Percentiles rank a stretch among this genome's conserved stretches.
Evolutionary conservation across 768 basidiomycete genomes (phyloP).

Genomic region (Tulasnella sp.): DNA sequence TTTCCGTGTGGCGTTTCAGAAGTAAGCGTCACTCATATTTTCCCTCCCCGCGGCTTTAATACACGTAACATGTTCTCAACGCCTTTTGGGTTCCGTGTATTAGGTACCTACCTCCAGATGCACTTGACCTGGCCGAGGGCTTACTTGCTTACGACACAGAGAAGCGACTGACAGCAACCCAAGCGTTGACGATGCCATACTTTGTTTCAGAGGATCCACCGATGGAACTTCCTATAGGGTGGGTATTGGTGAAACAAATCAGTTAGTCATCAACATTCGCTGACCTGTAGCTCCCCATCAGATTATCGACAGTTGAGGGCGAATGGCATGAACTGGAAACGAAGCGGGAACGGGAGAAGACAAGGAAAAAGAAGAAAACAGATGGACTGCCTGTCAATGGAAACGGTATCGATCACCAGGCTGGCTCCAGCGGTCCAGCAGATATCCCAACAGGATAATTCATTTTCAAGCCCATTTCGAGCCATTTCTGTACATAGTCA

Average conservation of each 20-base stretch:
- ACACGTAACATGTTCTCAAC: background rate
- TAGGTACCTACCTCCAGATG: slow-evolving; percentile 81
- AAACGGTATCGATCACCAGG: background rate
- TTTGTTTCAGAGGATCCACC: slow-evolving; percentile 71
- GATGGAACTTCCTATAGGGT: slow-evolving; percentile 70
- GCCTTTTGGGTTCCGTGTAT: background rate
- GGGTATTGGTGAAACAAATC: slow-evolving; percentile 27
- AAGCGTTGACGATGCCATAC: slow-evolving; percentile 75
- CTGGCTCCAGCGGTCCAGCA: too few relatives aligned
- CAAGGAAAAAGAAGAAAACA: slow-evolving; percentile 56
- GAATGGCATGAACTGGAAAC: slow-evolving; percentile 99
- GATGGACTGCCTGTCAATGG: slow-evolving; percentile 26
- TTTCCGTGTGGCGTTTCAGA: slow-evolving; percentile 76
- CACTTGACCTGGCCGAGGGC: slow-evolving; percentile 74
- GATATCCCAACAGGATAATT: too few relatives aligned
- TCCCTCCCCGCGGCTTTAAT: slow-evolving; percentile 20
- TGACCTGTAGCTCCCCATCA: too few relatives aligned
- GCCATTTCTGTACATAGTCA: too few relatives aligned
- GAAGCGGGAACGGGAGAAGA: slow-evolving; percentile 61
- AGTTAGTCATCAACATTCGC: background rate
- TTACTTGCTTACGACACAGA: slow-evolving; percentile 73
- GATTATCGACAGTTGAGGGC: slow-evolving; percentile 70
- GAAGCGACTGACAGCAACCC: slow-evolving; percentile 59
- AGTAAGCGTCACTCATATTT: too few relatives aligned
- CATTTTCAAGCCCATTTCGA: too few relatives aligned